Evolutionary conservation across 2,329 filamentous ascomycete species (phyloP).

Genomic region (Fusarium transvaalense): DNA sequence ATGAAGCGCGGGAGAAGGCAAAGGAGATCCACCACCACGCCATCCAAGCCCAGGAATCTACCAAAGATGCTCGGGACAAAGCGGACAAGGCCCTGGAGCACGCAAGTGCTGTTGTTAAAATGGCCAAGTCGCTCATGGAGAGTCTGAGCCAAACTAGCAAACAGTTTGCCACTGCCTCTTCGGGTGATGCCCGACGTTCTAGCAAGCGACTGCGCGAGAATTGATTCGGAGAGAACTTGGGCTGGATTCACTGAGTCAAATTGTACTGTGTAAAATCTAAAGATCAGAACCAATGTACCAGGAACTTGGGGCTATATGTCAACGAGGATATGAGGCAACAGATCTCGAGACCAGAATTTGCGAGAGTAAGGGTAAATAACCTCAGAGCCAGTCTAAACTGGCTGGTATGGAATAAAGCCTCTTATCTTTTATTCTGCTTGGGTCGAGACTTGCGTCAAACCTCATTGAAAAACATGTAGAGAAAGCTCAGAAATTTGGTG

Average conservation of each 20-base stretch:
- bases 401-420: too few relatives aligned
- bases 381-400: neutral
- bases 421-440: too few relatives aligned
- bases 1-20: neutral
- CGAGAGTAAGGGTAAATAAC: neutral
- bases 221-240: neutral
- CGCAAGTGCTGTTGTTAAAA: neutral
- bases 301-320: neutral
- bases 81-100: neutral
- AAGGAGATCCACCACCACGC: neutral
- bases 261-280: neutral
- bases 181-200: neutral
- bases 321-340: neutral
- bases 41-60: neutral
- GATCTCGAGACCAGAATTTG: neutral
- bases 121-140: neutral
- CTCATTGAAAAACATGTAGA: too few relatives aligned
- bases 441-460: too few relatives aligned
- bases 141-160: neutral
- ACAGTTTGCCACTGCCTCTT: rapidly evolving
- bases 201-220: neutral
- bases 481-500: too few relatives aligned
- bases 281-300: neutral
- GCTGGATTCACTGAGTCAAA: too few relatives aligned
- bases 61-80: neutral